phyloP scores from a whole-genome alignment of 2,329 filamentous ascomycete genomes.

The Cadophora gregata region DNA sequence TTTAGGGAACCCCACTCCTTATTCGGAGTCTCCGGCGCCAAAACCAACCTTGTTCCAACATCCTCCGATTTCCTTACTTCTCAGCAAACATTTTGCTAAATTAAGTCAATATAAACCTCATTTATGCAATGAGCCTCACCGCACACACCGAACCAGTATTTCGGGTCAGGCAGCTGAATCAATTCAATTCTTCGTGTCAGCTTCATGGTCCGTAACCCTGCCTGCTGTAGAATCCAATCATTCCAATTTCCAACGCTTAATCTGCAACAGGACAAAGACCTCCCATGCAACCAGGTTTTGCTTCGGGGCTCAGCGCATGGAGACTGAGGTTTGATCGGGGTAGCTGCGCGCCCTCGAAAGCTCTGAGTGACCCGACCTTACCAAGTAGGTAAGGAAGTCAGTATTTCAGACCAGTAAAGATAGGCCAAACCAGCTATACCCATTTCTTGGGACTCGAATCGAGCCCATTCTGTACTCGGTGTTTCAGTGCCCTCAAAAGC shows the following conservation, averaged over 20 bases:
- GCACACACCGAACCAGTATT: not conserved
- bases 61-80: not conserved
- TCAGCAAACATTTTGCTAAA: not conserved
- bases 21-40: conserved; percentile 5
- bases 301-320: too few relatives aligned
- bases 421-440: not conserved
- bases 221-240: too few relatives aligned
- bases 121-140: not conserved
- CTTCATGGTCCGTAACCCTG: not conserved
- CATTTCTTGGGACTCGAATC: not conserved
- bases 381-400: too few relatives aligned
- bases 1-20: not conserved
- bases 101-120: not conserved
- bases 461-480: not conserved
- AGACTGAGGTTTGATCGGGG: too few relatives aligned
- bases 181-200: not conserved
- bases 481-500: not conserved
- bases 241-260: not conserved
- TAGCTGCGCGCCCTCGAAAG: too few relatives aligned
- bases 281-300: not conserved
- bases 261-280: not conserved
- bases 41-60: not conserved
- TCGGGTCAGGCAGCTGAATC: not conserved
- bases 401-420: too few relatives aligned
- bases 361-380: too few relatives aligned